phyloP scores from a whole-genome alignment of 768 basidiomycete genomes.

The Calvatia gigantea region DNA sequence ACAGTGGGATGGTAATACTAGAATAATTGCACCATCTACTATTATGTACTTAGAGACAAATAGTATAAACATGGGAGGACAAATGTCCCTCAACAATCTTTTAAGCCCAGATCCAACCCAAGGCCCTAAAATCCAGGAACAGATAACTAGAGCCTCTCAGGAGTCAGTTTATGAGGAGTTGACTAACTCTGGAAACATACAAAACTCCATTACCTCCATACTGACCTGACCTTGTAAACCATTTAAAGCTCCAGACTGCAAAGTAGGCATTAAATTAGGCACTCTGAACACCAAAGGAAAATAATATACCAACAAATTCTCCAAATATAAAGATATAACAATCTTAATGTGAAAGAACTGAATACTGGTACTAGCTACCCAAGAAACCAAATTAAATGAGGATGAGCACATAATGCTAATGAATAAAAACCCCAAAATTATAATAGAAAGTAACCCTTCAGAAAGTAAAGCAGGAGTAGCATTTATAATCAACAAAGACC shows the following conservation, averaged over 20 bases:
- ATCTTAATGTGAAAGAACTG: not conserved
- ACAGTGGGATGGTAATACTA: too few species aligned
- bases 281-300: not conserved
- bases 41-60: not conserved
- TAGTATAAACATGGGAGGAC: not conserved
- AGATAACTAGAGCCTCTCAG: not conserved
- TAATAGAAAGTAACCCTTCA: conserved; percentile 11
- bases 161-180: too few species aligned
- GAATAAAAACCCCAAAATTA: not conserved
- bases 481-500: conserved; percentile 28
- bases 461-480: conserved; percentile 26
- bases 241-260: too few species aligned
- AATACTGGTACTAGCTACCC: not conserved
- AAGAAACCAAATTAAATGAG: conserved; percentile 6
- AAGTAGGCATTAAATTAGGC: not conserved
- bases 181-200: too few species aligned
- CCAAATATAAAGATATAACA: not conserved
- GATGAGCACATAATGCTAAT: not conserved
- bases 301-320: not conserved
- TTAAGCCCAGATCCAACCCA: not conserved
- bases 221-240: too few species aligned
- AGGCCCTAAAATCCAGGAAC: not conserved
- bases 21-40: too few species aligned
- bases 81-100: not conserved
- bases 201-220: too few species aligned